A percentile compares a stretch with the other conserved stretches of the same genome.
Evolutionary conservation across 2,329 filamentous ascomycete genomes (phyloP).

Genomic region (Xylaria sp.): DNA sequence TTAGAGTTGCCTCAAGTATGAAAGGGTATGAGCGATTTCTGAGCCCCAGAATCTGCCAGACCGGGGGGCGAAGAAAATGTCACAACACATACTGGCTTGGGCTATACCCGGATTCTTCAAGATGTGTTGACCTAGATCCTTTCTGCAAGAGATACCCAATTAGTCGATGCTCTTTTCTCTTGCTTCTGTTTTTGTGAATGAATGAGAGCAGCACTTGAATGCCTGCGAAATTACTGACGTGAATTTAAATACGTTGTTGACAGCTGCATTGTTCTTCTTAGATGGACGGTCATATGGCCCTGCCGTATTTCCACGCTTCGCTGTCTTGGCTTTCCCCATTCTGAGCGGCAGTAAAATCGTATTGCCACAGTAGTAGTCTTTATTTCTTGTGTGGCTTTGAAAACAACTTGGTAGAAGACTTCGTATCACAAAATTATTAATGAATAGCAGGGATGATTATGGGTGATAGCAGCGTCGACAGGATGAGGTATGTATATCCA

Average conservation of each 20-base stretch:
- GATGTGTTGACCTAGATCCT: slow-evolving; percentile 84
- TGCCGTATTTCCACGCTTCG: slow-evolving; percentile 51
- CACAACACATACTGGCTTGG: slow-evolving; percentile 31
- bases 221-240: slow-evolving; percentile 51
- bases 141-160: slow-evolving; percentile 23
- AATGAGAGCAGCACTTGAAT: too few species aligned
- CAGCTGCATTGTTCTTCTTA: slow-evolving; percentile 49
- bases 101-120: slow-evolving; percentile 61
- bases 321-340: slow-evolving; percentile 56
- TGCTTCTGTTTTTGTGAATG: too few species aligned
- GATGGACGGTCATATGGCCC: slow-evolving; percentile 57
- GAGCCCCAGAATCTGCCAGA: background rate
- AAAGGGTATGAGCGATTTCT: background rate
- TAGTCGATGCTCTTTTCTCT: background rate
- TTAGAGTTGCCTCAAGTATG: slow-evolving; percentile 3
- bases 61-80: background rate
- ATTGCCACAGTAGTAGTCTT: slow-evolving; percentile 32
- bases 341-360: background rate
- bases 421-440: background rate
- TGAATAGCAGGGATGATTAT: background rate
- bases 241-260: slow-evolving; percentile 96
- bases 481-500: slow-evolving; percentile 13
- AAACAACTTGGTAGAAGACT: background rate
- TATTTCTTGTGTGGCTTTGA: background rate
- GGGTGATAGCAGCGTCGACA: slow-evolving; percentile 1